Base-by-base conservation (phyloP, 371 early-diverging fungal species). In the Massospora cicadina region DNA sequence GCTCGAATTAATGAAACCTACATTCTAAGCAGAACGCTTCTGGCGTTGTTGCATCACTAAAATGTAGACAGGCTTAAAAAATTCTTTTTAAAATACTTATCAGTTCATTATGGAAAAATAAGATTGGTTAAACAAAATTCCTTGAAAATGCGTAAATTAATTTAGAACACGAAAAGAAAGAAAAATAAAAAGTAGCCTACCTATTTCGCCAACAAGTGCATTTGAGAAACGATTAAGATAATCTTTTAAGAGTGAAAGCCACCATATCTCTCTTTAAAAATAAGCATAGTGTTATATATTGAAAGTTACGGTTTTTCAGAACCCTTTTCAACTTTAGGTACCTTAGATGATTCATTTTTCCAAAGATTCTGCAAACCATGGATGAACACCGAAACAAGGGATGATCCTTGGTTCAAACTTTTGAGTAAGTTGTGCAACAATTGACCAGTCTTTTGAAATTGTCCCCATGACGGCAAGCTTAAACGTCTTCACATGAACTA, bases 331-430 rank as follows among this genome's bases (percentile, higher is more conserved):
- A 43, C 5, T 17, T 43, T 43, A 43, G 43, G 43, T 5, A 17
- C 5, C 43, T 17, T 43, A 43, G 5, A 43, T 17, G 17, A 43
- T 29, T 61, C 66, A 2, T 64, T 54, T 32, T 25, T 33, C n/a
- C 28, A 71, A 63, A 2, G 65, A 55, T 64, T 76, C 72, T 2
- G 78, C 76, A 68, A 82, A 85, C 86, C 85, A 87, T 5, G 87
- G 87, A 68, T 87, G 87, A 59, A 86, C 68, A 1, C 87, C 86
- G 64, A 79, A 76, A 7, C 74, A 79, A 0, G 81, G 77, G 7
- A 84, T 64, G 7, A 77, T 60, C 55, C 66, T 64, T 26, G 70
- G 66, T 7, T 70, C 68, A 43, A 70, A 43, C 56, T 61, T 59
- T 17, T 58, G 55, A 2, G 72, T 72, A 56, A 79, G 62, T 32